These are phyloP conservation scores for Miscanthus lutarioriparius DNA, from an alignment of 176 grass and related monocot species.

Conservation along the genomic window DNA sequence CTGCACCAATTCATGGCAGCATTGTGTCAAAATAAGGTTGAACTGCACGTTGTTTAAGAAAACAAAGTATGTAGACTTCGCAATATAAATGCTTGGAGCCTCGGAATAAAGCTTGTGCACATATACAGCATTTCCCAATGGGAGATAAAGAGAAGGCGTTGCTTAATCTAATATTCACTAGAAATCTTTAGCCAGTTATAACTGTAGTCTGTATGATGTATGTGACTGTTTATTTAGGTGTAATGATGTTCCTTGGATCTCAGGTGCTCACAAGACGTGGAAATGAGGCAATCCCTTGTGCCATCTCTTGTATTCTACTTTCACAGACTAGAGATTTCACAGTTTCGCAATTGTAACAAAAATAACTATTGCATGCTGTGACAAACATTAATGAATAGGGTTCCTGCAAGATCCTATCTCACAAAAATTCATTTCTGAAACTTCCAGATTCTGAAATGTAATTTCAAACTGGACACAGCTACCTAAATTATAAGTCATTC, in stretches of 20 bases:
- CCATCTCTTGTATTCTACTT: background rate
- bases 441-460: background rate
- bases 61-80: background rate
- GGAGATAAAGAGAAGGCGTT: background rate
- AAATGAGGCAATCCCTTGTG: background rate
- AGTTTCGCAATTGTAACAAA: background rate
- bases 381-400: background rate
- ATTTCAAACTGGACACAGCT: background rate
- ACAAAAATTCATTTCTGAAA: background rate
- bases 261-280: too few species aligned
- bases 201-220: background rate
- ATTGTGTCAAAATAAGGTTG: conserved; percentile 25
- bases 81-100: background rate
- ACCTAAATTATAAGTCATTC: background rate
- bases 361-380: background rate
- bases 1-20: conserved; percentile 51
- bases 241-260: background rate
- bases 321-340: background rate
- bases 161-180: background rate
- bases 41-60: background rate
- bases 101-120: background rate
- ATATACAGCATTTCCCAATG: background rate
- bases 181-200: background rate
- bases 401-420: background rate
- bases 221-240: background rate